Conservation (phyloP, 1,284 basidiomycete genomes). For the Fomitiporia mediterranea region DNA sequence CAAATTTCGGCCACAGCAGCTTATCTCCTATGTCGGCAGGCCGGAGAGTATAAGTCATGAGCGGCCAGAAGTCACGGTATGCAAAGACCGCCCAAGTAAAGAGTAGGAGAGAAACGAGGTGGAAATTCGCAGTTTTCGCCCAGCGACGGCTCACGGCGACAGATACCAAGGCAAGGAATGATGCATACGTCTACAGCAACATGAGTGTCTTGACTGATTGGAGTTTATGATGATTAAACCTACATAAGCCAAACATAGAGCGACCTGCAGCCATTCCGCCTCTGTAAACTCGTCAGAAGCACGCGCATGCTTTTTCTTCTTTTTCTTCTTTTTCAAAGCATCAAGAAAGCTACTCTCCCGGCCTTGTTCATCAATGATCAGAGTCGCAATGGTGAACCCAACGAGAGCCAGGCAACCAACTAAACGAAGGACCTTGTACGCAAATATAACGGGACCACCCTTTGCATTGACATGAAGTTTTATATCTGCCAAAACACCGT, state of each 20-base stretch:
- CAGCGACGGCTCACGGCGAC: conserved; percentile 29
- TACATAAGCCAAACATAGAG: conserved; percentile 26
- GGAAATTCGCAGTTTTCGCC: conserved; percentile 30
- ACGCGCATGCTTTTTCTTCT: conserved; percentile 13
- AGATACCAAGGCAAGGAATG: conserved; percentile 31
- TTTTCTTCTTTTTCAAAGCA: conserved; percentile 17
- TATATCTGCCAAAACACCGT: conserved; percentile 25
- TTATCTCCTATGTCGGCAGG: conserved; percentile 33
- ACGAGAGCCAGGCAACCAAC: conserved; percentile 35
- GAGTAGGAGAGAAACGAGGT: conserved; percentile 35
- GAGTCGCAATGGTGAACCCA: conserved; percentile 32
- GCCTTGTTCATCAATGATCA: conserved; percentile 26
- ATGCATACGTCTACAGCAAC: conserved; percentile 24
- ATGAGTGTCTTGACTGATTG: neutral
- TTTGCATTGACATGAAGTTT: conserved; percentile 27
- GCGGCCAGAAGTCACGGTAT: conserved; percentile 63
- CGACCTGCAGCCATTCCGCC: conserved; percentile 25
- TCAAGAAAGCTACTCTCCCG: conserved; percentile 5
- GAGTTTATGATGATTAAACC: conserved; percentile 1
- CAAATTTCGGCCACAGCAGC: conserved; percentile 37
- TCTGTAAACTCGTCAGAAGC: conserved; percentile 15
- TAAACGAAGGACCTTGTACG: conserved; percentile 35
- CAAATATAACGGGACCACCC: conserved; percentile 31
- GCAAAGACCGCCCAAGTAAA: conserved; percentile 40
- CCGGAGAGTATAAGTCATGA: conserved; percentile 41